Evolutionary conservation across 2,329 filamentous ascomycete species (phyloP), one percentile per base, ranked within the genome.

Genomic region (Hypoxylon sp.): DNA sequence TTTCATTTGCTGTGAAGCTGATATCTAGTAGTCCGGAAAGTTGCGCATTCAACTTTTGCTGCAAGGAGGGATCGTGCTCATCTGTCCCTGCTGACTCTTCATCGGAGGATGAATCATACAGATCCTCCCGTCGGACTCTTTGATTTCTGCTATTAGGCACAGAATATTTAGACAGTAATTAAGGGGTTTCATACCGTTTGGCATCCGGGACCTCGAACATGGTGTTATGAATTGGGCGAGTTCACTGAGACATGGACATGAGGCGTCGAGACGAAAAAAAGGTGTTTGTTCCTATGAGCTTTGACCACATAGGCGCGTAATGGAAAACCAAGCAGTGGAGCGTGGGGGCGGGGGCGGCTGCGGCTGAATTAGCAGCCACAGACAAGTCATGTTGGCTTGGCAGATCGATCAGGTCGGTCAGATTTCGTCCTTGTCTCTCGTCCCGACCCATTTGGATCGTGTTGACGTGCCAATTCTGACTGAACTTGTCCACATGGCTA

Each of bases 61-160:
- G 73, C 57, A 81, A 67, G 35, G 76, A 76, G 4, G 70, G 72
- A 37, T 78, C 70, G 42, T 70, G 72, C 50, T 65, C 68, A 2
- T 73, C 70, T 29, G 77, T 72, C 17, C 65, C 69, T 29, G 45
- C 55, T 50, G 60, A 67, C 42, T 67, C 68, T 15, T 67, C 66
- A 23, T 74, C 72, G 2, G 73, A 73, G 6, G 63, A 72, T 9
- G 77, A 77, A 42, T 70, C 73, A 54, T 77, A 75, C 17, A 87
- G 72, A 33, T 87, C 83, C 62, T 82, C 77, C 51, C 85, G 78
- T 24, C 84, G 79, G 50, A 87, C 80, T 60, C 84, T 85, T 51
- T 21, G 31, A 55, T 50, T 56, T 46, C 40, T 65, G 23, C 58
- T 51, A 47, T 51, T 58, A 53, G 51, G 17, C 42, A 49, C 21